Evolutionary conservation across 345 rosid species (phyloP), one percentile per base, ranked within the genome.

Genomic region (Eucalyptus shirleyi): DNA sequence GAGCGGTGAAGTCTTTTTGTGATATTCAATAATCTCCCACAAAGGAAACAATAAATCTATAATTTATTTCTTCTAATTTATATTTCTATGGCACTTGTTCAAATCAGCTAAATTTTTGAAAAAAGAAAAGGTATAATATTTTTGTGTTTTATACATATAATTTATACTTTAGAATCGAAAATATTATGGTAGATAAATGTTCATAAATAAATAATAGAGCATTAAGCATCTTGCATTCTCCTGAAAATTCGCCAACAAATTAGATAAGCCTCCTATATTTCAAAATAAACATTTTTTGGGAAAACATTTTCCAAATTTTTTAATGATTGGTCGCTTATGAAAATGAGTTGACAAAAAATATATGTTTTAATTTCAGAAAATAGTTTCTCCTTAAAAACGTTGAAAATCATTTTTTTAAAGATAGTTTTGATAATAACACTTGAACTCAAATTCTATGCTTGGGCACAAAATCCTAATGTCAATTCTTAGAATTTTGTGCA

Each of bases 341-440:
- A 23, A 56, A 56, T 56, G 62, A 24, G 6, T 24, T 56, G 4
- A 23, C 30, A 56, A 26, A 4, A 56, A 9, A 24, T 23, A 24
- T 56, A 56, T 56, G 24, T 56, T 56, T 2, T 56, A 56, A 56
- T 56, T 9, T 23, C 5, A 10, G 6, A 56, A 24, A 23, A 24
- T 23, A 0, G 6, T 56, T 24, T 56, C 28, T 24, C 30, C 24
- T 24, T 56, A 24, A 24, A 56, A 56, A 10, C 26, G 11, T 23
- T 56, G 30, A 56, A 56, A 56, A 2, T 10, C 28, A 23, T 56
- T 10, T 56, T 56, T 10, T 10, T 1, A 56, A 56, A 1, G 28
- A 23, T 24, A 56, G 11, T 1, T 24, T n/a, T 9, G 6, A 0
- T 56, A 56, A 9, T 9, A 0, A 2, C 1, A 6, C 30, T 56